Percentiles rank a stretch among this genome's conserved stretches.
Evolutionary conservation across 257 asterid species (phyloP).

Genomic region (Gardenia jasminoides): DNA sequence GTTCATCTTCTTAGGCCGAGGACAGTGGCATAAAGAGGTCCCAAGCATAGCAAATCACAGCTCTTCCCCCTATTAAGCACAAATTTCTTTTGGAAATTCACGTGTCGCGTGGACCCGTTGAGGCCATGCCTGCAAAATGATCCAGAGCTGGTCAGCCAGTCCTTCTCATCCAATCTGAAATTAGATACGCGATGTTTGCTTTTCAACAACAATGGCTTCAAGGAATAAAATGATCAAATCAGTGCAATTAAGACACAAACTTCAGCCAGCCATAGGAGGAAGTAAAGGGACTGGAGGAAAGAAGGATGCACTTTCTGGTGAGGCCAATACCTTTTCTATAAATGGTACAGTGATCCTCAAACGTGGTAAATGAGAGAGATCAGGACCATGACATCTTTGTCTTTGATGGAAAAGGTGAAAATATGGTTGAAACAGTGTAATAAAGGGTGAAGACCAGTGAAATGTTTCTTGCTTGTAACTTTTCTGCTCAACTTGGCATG

Average conservation of each 20-base stretch:
- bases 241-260: constrained; percentile 10
- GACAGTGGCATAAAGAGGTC: constrained; percentile 34
- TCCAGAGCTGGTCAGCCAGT: constrained; percentile 38
- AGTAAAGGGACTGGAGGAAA: constrained; percentile 7
- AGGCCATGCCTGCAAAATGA: constrained; percentile 26
- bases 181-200: constrained; percentile 44
- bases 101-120: constrained; percentile 54
- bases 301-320: constrained; percentile 23
- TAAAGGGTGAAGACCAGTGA: constrained; percentile 59
- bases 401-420: constrained; percentile 32
- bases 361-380: constrained; percentile 32
- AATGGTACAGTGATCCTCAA: constrained; percentile 42
- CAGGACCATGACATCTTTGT: constrained; percentile 30
- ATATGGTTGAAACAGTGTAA: constrained; percentile 45
- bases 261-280: constrained; percentile 5
- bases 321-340: constrained; percentile 21
- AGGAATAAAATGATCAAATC: constrained; percentile 21
- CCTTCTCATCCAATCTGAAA: constrained; percentile 60
- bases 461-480: constrained; percentile 40
- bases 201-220: constrained; percentile 31
- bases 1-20: constrained; percentile 16
- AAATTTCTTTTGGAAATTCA: constrained; percentile 37
- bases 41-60: constrained; percentile 32
- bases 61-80: constrained; percentile 19
- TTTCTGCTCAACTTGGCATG: constrained; percentile 44